These are phyloP conservation scores for Aphanocladium album DNA, from an alignment of 2,329 filamentous ascomycete genomes.

Conservation along the genomic window DNA sequence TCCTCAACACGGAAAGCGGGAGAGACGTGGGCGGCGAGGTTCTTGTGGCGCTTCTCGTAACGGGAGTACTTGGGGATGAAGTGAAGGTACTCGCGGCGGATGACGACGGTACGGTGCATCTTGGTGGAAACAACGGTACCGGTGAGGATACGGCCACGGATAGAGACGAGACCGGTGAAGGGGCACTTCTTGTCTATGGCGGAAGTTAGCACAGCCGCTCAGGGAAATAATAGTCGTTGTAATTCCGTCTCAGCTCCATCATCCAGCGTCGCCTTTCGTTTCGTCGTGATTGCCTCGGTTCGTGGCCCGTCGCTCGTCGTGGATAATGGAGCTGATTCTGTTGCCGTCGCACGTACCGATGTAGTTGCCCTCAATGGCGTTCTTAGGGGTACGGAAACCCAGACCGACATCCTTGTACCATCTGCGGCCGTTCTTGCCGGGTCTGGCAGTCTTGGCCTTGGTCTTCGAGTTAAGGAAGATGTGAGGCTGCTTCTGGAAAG, in stretches of 20 bases:
- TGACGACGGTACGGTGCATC: constrained; percentile 99
- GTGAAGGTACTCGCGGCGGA: constrained; percentile 99
- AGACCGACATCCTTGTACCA: constrained; percentile 99
- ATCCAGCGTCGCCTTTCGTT: constrained; percentile 2
- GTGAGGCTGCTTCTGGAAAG: constrained; percentile 99
- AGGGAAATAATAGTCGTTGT: background rate
- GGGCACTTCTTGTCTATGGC: constrained; percentile 99
- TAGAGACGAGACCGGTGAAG: constrained; percentile 98
- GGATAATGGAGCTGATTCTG: constrained; percentile 3
- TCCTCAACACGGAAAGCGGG: constrained; percentile 99
- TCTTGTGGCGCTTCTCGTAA: constrained; percentile 99
- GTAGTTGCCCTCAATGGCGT: constrained; percentile 96
- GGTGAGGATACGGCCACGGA: constrained; percentile 99
- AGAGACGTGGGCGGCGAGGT: constrained; percentile 97
- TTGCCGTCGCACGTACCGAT: constrained; percentile 70
- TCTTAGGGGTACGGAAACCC: constrained; percentile 98
- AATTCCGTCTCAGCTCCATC: background rate
- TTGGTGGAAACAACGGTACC: constrained; percentile 99
- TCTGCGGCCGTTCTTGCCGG: constrained; percentile 90
- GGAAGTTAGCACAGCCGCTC: background rate
- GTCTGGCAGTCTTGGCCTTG: constrained; percentile 77
- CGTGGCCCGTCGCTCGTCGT: constrained; percentile 1
- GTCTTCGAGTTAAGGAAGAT: constrained; percentile 99
- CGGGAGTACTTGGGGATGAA: constrained; percentile 99
- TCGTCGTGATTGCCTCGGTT: background rate